Base-by-base conservation (phyloP, 148 eudicot genomes). In the Spergularia marina region DNA sequence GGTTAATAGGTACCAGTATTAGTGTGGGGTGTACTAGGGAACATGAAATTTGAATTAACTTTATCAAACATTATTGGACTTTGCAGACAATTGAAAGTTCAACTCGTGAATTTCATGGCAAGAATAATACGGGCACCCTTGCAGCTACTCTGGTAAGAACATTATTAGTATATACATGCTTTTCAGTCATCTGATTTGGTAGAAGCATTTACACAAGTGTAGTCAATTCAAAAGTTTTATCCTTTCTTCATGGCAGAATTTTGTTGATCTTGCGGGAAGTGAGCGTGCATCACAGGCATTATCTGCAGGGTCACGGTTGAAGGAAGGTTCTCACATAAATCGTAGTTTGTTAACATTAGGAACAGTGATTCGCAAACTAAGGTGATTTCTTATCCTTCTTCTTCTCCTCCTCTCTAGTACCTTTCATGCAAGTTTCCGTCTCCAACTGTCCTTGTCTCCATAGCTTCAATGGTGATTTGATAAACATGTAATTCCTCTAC, bases 211-310 rank as follows among this genome's bases (percentile, higher is more conserved):
- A 51, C 23, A 59, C 54, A 65, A 56, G 60, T 8, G 30, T 30
- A 41, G 55, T 5, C 39, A 68, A 25, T n/a, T 40, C 40, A 14
- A 54, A 61, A 63, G 15, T 62, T 70, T 16, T 52, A 67, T 68
- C 44, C 57, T 63, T 54, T 30, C 52, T 70, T 68, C 72, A 21
- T 25, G 80, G 44, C 78, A 95, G 99, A 92, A 91, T 80, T 95
- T 95, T 83, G 92, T 95, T 80, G 99, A 95, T 83, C 93, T 95
- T 81, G 97, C 97, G 66, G 99, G 99, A 78, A 95, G 97, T 76
- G 96, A 95, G 85, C 91, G 96, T 85, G 97, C 99, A 80, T 95
- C 99, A 62, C 96, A 95, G 82, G 86, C 97, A 69, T 82, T 92
- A 75, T 85, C 97, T 23, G 97, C 92, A 80, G 96, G 99, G 65